Base-by-base conservation (phyloP, 257 asterid species). In the Mentha longifolia region DNA sequence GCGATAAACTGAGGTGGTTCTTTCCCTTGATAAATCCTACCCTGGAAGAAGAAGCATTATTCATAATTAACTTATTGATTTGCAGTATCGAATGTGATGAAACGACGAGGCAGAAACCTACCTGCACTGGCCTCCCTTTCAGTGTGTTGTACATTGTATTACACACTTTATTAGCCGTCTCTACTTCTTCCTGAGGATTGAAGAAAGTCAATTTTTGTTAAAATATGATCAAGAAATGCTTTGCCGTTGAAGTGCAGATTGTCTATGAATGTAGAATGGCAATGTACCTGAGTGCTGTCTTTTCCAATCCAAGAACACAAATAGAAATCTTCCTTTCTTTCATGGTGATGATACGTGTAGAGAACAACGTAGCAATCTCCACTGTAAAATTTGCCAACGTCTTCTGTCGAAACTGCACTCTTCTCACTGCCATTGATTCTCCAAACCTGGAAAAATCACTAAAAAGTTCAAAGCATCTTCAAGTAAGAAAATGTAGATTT, bases 1-100 rank as follows among this genome's bases (percentile, higher is more conserved):
- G 96, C 87, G 67, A 92, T 81, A 79, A 95, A 95, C 71, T 95
- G 98, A 65, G 98, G 97, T 9, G 99, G 94, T 85, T 95, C 99
- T 87, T 89, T 92, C 73, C 96, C 97, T 89, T 95, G 95, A 84
- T 73, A 88, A 80, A 92, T 82, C 63, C 95, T 85, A 73, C 96
- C 98, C 99, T 95, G 87, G 60, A 72, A 14, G 39, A 61, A 45
- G 3, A 28, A 1, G 49, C 61, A 71, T 6, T 49, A 65, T 45
- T 42, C 39, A 55, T 31, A n/a, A 17, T 51, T 42, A 67, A 78
- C 43, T 19, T 61, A 7, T 59, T 54, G 67, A 54, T 31, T 71
- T 60, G n/a, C 35, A 56, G 22, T n/a, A 6, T 55, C 58, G 56
- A 67, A 72, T 61, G 73, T 68, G 49, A 62, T 2, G 50, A 65